Base-by-base conservation (phyloP, 805 yeast genomes). In the Nakazawaea pomicola region DNA sequence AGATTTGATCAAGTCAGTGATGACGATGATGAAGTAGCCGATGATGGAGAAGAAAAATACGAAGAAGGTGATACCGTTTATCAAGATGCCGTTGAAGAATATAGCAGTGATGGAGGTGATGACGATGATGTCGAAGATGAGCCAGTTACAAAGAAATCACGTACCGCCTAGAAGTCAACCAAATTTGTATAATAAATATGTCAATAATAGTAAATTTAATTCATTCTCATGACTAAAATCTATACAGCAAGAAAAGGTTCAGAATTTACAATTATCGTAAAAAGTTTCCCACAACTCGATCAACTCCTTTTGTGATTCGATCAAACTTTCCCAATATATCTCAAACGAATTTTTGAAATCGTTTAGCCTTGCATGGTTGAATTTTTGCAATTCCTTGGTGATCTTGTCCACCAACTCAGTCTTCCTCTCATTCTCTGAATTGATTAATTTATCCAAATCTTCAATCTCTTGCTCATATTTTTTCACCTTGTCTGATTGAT, bases 311-410 rank as follows among this genome's bases (percentile, higher is more conserved):
- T 93, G 99, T 24, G 89, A 73, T 61, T 93, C 99, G 41, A 90
- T 84, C 18, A 93, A 76, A 39, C 93, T 78, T 60, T 93, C 98
- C 56, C 95, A 74, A 53, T 80, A 90, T 10, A 91, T 82, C 61
- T 93, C 99, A 39, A 91, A 85, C 47, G 89, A 76, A 53, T 85
- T 85, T 56, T 96, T 76, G 61, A 91, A 88, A 52, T 90, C 98
- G 29, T 75, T 78, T 27, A 87, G 73, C 52, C 81, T 84, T 43
- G 83, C 91, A 33, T 68, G 65, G 55, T 88, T 95, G 56, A 90
- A 87, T 27, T 61, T 66, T 14, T 66, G 71, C 20, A 91, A 61
- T 52, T 93, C 96, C 30, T 60, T 57, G 55, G 77, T 83, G 40
- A 91, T 85, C 4, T 73, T 76, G 14, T 68, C 72, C 38, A 83